Evolutionary conservation across 176 grass and related monocot genomes (phyloP).

Genomic region (Oropetium thomaeum): DNA sequence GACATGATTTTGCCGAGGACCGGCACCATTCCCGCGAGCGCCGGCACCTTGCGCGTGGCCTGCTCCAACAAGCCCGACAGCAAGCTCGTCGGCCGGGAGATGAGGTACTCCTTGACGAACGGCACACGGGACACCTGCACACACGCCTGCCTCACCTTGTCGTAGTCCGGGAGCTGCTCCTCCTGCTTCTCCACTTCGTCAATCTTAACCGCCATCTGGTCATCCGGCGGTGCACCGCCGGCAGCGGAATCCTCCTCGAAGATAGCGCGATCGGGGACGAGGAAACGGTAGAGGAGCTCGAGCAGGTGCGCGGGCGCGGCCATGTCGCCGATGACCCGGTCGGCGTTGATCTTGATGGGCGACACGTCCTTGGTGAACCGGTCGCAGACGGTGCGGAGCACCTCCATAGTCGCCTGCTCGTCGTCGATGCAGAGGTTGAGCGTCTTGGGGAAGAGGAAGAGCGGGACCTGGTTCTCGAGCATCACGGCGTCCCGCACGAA

Average conservation of each 20-base stretch:
- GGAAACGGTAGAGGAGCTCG: slow-evolving; percentile 58
- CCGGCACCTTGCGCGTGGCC: slow-evolving; percentile 23
- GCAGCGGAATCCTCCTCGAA: background rate
- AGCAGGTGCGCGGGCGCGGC: slow-evolving; percentile 52
- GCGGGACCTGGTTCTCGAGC: slow-evolving; percentile 77
- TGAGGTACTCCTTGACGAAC: slow-evolving; percentile 23
- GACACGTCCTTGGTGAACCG: slow-evolving; percentile 55
- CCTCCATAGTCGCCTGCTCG: background rate
- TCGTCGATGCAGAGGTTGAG: slow-evolving; percentile 28
- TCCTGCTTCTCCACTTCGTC: slow-evolving; percentile 28
- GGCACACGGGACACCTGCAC: slow-evolving; percentile 6
- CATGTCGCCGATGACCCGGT: slow-evolving; percentile 17
- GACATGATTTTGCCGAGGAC: background rate
- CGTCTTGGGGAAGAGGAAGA: slow-evolving; percentile 38
- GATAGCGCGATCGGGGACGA: slow-evolving; percentile 36
- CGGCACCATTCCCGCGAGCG: background rate
- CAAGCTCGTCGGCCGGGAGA: slow-evolving; percentile 28
- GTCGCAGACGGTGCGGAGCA: background rate
- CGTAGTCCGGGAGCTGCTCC: slow-evolving; percentile 32
- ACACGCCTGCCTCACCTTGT: slow-evolving; percentile 54
- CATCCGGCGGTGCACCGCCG: too few relatives aligned
- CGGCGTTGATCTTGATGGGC: slow-evolving; percentile 58
- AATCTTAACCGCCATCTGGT: too few relatives aligned
- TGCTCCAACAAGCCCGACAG: background rate
- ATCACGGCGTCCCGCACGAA: slow-evolving; percentile 67